Percentiles rank a stretch among this genome's conserved stretches.
Conservation (phyloP, 192 early-diverging fungal genomes). For the Coemansia asiatica region DNA sequence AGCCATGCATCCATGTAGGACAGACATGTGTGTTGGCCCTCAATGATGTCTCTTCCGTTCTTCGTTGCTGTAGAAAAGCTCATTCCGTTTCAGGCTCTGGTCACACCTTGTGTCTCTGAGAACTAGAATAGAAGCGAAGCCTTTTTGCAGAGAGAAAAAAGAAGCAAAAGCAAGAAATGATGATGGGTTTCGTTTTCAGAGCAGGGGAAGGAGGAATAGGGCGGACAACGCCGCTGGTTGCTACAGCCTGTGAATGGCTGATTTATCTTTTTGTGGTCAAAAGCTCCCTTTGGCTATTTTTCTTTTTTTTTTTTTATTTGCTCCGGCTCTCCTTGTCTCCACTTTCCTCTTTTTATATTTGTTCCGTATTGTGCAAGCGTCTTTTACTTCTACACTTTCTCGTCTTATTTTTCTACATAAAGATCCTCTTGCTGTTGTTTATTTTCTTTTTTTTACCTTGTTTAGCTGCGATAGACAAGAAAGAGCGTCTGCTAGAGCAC, state of each 20-base stretch:
- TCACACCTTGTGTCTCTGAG: neutral
- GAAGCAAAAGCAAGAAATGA: neutral
- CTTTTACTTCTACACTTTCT: neutral
- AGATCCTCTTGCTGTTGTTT: too few relatives aligned
- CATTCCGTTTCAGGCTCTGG: too few relatives aligned
- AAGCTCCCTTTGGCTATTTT: neutral
- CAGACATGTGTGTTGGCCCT: neutral
- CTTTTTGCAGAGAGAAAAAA: neutral
- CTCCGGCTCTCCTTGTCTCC: neutral
- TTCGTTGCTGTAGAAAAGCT: too few relatives aligned
- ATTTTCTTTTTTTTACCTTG: neutral
- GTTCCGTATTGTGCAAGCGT: neutral
- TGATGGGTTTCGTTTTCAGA: neutral
- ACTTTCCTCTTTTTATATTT: neutral
- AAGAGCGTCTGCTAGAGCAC: neutral
- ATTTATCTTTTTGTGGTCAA: neutral
- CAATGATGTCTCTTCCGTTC: neutral
- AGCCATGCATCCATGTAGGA: neutral
- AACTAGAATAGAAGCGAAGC: too few relatives aligned
- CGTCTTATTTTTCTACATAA: too few relatives aligned
- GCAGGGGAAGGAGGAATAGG: neutral
- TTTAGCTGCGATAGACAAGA: conserved; percentile 2
- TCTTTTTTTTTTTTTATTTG: too few relatives aligned
- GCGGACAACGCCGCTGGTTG: neutral
- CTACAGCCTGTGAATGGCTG: neutral